These are phyloP conservation scores for Xylaria arbuscula DNA, from an alignment of 2,329 filamentous ascomycete genomes.

Conservation along the genomic window DNA sequence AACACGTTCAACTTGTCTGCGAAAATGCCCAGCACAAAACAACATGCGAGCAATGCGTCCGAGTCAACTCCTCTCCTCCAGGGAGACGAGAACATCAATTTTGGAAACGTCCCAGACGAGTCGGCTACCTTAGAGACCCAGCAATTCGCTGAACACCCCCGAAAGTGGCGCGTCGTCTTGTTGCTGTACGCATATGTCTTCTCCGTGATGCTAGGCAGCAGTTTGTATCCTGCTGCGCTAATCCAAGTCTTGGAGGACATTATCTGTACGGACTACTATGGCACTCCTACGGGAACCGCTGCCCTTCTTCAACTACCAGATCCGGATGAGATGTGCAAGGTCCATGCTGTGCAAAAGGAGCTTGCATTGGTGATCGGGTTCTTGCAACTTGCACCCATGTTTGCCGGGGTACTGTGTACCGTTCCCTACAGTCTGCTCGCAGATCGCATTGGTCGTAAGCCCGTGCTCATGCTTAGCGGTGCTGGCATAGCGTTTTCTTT, in stretches of 20 bases:
- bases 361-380: constrained; percentile 23
- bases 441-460: constrained; percentile 22
- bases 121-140: neutral
- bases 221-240: constrained; percentile 20
- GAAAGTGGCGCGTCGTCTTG: constrained; percentile 36
- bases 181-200: constrained; percentile 13
- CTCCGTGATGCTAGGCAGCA: constrained; percentile 24
- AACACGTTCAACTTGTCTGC: neutral
- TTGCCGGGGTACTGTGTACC: constrained; percentile 26
- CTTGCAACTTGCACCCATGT: constrained; percentile 21
- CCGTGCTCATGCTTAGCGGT: constrained; percentile 28
- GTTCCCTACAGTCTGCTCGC: constrained; percentile 28
- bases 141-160: neutral
- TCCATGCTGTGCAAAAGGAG: constrained; percentile 20
- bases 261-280: constrained; percentile 16
- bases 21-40: neutral
- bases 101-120: neutral
- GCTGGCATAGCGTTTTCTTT: neutral
- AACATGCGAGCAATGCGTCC: neutral
- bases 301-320: neutral
- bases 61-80: constrained; percentile 16
- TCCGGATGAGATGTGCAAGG: constrained; percentile 6
- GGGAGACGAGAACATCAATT: neutral
- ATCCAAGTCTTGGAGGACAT: constrained; percentile 20
- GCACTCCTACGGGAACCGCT: neutral